These are phyloP conservation scores for Neurospora sp. DNA, from an alignment of 495 filamentous ascomycete genomes.

Conservation along the genomic window DNA sequence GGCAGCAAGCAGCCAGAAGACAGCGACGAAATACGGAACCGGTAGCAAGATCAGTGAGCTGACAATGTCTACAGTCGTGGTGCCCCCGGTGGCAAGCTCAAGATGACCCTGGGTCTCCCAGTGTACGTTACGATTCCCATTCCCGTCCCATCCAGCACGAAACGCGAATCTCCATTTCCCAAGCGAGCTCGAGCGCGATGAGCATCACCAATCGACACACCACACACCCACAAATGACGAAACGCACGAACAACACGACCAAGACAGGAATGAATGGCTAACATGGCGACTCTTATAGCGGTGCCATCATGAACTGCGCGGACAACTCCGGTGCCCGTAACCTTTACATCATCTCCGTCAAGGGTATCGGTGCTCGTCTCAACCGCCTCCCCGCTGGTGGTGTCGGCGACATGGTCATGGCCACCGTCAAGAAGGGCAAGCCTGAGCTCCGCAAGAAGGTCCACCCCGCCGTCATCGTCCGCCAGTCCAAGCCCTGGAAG, in stretches of 20 bases:
- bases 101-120: constrained; percentile 99
- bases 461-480: constrained; percentile 96
- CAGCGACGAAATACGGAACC: not conserved
- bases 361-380: constrained; percentile 95
- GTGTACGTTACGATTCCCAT: constrained; percentile 58
- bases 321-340: constrained; percentile 99
- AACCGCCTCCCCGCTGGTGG: constrained; percentile 96
- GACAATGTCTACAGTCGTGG: constrained; percentile 51
- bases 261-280: constrained; percentile 9
- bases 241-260: not conserved
- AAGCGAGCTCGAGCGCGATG: not conserved
- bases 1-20: not conserved
- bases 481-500: constrained; percentile 99
- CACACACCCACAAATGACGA: not conserved
- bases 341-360: constrained; percentile 99
- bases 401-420: constrained; percentile 99
- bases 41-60: constrained; percentile 6
- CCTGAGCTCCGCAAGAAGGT: constrained; percentile 99
- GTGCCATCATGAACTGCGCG: constrained; percentile 92
- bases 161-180: constrained; percentile 5
- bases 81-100: constrained; percentile 98
- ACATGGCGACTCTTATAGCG: constrained; percentile 43
- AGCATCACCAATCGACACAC: not conserved
- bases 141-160: not conserved
- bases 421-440: constrained; percentile 99